Conservation (phyloP, 106 monocot species). For the Allium cepa region DNA sequence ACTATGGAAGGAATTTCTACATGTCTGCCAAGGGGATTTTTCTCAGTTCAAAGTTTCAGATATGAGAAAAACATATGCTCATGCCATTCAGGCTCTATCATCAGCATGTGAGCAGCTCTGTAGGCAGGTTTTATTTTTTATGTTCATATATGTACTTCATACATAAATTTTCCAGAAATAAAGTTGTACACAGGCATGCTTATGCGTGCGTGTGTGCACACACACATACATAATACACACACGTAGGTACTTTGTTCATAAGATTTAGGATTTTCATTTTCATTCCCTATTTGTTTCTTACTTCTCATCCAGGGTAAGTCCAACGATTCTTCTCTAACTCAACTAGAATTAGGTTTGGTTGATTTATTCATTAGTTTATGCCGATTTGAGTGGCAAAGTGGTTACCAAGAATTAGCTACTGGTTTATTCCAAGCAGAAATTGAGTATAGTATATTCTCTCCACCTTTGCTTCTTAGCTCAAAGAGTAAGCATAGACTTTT, state of each 20-base stretch:
- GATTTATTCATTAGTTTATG: slow-evolving; percentile 87
- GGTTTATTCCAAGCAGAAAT: slow-evolving; percentile 90
- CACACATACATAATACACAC: too few species aligned
- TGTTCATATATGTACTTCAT: slow-evolving; percentile 2
- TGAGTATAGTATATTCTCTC: slow-evolving; percentile 77
- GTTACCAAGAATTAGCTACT: slow-evolving; percentile 78
- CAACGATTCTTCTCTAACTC: slow-evolving; percentile 33
- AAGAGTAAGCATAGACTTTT: slow-evolving; percentile 79
- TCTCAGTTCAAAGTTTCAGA: slow-evolving; percentile 92
- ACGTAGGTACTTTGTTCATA: too few species aligned
- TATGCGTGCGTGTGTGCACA: too few species aligned
- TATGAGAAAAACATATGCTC: slow-evolving; percentile 54
- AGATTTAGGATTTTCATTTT: too few species aligned
- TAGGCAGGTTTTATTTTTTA: slow-evolving; percentile 75
- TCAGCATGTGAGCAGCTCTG: slow-evolving; percentile 67
- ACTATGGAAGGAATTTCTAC: slow-evolving; percentile 87
- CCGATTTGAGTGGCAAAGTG: slow-evolving; percentile 95
- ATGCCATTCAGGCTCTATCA: slow-evolving; percentile 84
- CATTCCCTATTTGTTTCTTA: not conserved
- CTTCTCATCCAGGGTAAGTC: slow-evolving; percentile 26
- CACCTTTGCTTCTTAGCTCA: slow-evolving; percentile 62
- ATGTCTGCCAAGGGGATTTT: slow-evolving; percentile 66
- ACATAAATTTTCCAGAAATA: not conserved
- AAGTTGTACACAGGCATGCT: not conserved
- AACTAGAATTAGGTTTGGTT: slow-evolving; percentile 72